Evolutionary conservation across 495 filamentous ascomycete genomes (phyloP).

Genomic region (Cenococcum geophilum): DNA sequence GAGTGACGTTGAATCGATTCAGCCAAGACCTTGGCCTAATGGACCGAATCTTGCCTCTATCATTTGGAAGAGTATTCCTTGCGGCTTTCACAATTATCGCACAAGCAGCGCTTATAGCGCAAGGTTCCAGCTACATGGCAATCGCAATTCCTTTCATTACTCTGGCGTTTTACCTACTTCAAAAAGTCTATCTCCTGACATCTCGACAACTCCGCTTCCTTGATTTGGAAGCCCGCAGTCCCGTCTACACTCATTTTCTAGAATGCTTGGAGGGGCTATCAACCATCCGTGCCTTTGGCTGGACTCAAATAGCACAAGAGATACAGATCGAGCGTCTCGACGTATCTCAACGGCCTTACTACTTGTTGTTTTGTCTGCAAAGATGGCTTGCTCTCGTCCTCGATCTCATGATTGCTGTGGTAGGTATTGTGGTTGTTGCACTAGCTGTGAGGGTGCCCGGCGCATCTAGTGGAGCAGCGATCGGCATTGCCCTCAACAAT

Average conservation of each 20-base stretch:
- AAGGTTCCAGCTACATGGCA: slow-evolving; percentile 46
- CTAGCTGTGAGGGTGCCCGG: slow-evolving; percentile 5
- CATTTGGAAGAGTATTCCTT: background rate
- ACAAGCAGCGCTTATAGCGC: slow-evolving; percentile 45
- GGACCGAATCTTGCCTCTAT: slow-evolving; percentile 39
- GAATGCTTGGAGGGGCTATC: slow-evolving; percentile 40
- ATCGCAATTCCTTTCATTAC: slow-evolving; percentile 48
- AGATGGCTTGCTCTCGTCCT: slow-evolving; percentile 40
- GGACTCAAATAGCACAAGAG: slow-evolving; percentile 44
- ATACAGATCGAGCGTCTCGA: slow-evolving; percentile 46
- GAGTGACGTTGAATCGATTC: slow-evolving; percentile 43
- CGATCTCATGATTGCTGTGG: slow-evolving; percentile 37
- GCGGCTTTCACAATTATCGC: background rate
- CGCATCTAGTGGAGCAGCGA: slow-evolving; percentile 1
- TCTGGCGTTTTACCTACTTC: slow-evolving; percentile 25
- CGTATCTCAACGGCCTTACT: slow-evolving; percentile 53
- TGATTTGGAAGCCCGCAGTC: slow-evolving; percentile 34
- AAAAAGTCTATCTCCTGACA: slow-evolving; percentile 35
- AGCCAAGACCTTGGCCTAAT: slow-evolving; percentile 45
- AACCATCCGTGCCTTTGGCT: slow-evolving; percentile 55
- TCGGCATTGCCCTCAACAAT: slow-evolving; percentile 18
- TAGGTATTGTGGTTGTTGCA: slow-evolving; percentile 28
- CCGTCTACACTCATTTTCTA: slow-evolving; percentile 40
- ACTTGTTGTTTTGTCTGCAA: slow-evolving; percentile 49
- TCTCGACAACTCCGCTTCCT: slow-evolving; percentile 35